Conservation (phyloP, 192 early-diverging fungal species). For the Jimgerdemannia flammicorona region DNA sequence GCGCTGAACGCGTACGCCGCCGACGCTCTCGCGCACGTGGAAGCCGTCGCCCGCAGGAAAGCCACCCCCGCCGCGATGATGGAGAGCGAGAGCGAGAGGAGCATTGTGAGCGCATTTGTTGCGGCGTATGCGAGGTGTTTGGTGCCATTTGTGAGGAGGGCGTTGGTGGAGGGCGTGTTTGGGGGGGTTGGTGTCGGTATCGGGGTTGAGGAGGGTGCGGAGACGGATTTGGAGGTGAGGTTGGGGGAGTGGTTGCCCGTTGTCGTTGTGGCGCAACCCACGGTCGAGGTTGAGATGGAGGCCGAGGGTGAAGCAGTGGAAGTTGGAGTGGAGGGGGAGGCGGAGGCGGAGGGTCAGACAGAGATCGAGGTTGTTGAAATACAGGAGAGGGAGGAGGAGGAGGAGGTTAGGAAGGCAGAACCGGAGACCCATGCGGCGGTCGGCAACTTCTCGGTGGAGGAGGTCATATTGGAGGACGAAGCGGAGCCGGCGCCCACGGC, state of each 20-base stretch:
- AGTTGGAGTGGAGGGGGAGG: not conserved
- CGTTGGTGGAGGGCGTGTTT: not conserved
- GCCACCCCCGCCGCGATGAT: not conserved
- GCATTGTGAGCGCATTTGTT: slow-evolving; percentile 15
- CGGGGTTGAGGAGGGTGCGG: not conserved
- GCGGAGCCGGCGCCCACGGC: not conserved
- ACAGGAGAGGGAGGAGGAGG: not conserved
- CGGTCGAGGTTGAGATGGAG: not conserved
- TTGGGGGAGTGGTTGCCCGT: not conserved
- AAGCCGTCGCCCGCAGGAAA: not conserved
- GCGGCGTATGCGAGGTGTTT: slow-evolving; percentile 24
- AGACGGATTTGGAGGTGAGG: not conserved
- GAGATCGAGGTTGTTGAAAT: not conserved
- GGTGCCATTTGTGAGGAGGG: slow-evolving; percentile 19
- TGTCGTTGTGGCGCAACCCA: not conserved
- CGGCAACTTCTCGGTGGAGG: not conserved
- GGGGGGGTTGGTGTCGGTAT: not conserved
- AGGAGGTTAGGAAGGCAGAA: not conserved
- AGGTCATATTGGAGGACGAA: not conserved
- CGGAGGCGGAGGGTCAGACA: not conserved
- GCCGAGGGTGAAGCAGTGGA: not conserved
- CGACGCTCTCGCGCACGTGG: not conserved
- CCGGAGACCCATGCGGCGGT: not conserved
- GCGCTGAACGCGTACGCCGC: slow-evolving; percentile 17
- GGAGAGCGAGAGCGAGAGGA: slow-evolving; percentile 9